Evolutionary conservation across 331 rosid species (phyloP), one percentile per base, ranked within the genome.

Genomic region (Acacia pycnantha): DNA sequence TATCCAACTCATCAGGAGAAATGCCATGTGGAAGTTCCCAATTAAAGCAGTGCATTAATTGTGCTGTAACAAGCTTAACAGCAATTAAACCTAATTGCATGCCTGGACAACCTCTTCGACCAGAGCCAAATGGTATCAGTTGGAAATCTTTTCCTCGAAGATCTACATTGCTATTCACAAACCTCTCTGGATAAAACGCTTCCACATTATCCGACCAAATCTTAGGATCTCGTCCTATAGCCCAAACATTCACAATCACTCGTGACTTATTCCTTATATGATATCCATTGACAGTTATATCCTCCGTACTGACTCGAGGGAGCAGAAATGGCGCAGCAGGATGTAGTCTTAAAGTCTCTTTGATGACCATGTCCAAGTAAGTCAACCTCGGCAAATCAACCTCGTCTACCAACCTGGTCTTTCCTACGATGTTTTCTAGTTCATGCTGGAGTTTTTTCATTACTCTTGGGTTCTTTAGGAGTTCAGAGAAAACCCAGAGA

Each of bases 51-150:
- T 88, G 95, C 11, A 86, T 79, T 29, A 91, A 73, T 40, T 87
- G 91, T 24, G 91, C 90, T 1, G 88, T 1, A 59, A 84, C 72
- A 18, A 83, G 16, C 6, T 44, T 78, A 8, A 70, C 79, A 0
- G 83, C 80, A 8, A 29, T 31, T 3, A 91, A 53, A 6, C 91
- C 95, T 26, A 91, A 68, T 3, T 83, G 87, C 35, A 85, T 74
- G 8, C 87, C 91, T 0, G 88, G 89, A 7, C 95, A 89, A n/a
- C 81, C 85, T 85, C 90, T 77, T 0, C 89, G 76, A 14, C 90
- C 88, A 0, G 84, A 85, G 22, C 92, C 92, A 64, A 91, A 91
- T 66, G 93, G 96, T 16, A 89, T 11, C 3, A 91, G 83, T 72
- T 79, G 26, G 40, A 87, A 91, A 43, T 87, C 90, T 6, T 68